Conservation (phyloP, 2,329 filamentous ascomycete species). For the Talaromyces funiculosus region DNA sequence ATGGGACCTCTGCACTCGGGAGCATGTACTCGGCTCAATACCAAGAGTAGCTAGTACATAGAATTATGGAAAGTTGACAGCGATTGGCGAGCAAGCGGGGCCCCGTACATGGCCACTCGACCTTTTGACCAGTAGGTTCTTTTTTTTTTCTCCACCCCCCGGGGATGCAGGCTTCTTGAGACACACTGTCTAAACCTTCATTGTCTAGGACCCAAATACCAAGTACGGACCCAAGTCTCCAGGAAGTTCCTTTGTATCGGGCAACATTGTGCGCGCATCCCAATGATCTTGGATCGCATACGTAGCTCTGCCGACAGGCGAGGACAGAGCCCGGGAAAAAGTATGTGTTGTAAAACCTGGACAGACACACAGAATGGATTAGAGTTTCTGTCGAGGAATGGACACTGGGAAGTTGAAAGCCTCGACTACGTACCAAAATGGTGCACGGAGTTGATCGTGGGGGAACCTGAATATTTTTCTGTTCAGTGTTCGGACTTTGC, state of each 20-base stretch:
- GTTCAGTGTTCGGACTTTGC: not conserved
- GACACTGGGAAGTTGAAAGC: not conserved
- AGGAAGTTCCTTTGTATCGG: too few relatives aligned
- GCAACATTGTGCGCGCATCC: not conserved
- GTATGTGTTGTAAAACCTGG: not conserved
- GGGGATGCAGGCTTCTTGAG: not conserved
- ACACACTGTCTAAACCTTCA: not conserved
- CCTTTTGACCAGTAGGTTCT: not conserved
- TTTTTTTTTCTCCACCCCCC: too few relatives aligned
- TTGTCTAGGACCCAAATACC: not conserved
- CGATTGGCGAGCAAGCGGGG: constrained; percentile 1
- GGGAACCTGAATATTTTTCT: not conserved
- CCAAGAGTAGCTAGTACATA: not conserved
- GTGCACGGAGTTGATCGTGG: not conserved
- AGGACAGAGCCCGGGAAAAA: not conserved
- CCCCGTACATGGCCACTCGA: not conserved
- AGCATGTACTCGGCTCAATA: not conserved
- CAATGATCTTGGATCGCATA: not conserved
- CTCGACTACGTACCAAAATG: not conserved
- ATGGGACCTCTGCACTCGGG: not conserved
- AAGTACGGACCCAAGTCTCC: not conserved
- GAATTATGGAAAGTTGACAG: not conserved
- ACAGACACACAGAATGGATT: not conserved
- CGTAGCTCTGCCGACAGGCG: not conserved
- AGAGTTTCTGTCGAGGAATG: not conserved